These are phyloP conservation scores for Takashimella koratensis DNA, from an alignment of 1,284 basidiomycete genomes.

Conservation along the genomic window DNA sequence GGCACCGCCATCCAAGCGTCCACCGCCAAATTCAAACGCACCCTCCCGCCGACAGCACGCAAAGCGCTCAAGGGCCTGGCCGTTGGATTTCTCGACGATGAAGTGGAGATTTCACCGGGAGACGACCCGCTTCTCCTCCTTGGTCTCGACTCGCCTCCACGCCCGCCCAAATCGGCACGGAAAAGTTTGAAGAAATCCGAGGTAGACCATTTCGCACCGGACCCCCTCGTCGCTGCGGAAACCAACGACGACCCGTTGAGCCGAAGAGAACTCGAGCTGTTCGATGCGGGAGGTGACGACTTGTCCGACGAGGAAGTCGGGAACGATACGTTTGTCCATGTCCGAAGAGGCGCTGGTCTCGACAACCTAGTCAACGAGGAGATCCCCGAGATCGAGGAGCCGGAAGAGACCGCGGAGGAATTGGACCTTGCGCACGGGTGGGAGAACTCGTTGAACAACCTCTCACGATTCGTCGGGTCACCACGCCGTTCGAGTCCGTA, in stretches of 20 bases:
- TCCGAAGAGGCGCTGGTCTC: too few relatives aligned
- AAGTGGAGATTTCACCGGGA: slow-evolving; percentile 4
- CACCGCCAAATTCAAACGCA: background rate
- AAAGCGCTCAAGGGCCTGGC: background rate
- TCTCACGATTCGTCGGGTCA: background rate
- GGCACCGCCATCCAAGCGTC: background rate
- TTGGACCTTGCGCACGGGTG: background rate
- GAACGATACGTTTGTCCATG: slow-evolving; percentile 11
- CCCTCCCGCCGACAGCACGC: slow-evolving; percentile 1
- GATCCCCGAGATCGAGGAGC: background rate
- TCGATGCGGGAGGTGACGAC: background rate
- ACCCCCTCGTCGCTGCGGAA: background rate
- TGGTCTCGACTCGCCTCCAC: background rate
- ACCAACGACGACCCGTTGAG: background rate
- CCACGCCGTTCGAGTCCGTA: background rate
- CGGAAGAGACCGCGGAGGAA: background rate
- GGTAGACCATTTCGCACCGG: background rate
- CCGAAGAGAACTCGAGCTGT: background rate
- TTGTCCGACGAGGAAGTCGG: slow-evolving; percentile 3
- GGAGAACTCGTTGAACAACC: background rate
- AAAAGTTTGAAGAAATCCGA: background rate
- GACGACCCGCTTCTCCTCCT: slow-evolving; percentile 5
- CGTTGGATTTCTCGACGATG: background rate
- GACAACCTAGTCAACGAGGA: background rate
- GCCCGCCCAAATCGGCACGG: background rate